A percentile compares a stretch with the other conserved stretches of the same genome.
Evolutionary conservation across 371 early-diverging fungal species (phyloP).

Genomic region (Mortierella sp.): DNA sequence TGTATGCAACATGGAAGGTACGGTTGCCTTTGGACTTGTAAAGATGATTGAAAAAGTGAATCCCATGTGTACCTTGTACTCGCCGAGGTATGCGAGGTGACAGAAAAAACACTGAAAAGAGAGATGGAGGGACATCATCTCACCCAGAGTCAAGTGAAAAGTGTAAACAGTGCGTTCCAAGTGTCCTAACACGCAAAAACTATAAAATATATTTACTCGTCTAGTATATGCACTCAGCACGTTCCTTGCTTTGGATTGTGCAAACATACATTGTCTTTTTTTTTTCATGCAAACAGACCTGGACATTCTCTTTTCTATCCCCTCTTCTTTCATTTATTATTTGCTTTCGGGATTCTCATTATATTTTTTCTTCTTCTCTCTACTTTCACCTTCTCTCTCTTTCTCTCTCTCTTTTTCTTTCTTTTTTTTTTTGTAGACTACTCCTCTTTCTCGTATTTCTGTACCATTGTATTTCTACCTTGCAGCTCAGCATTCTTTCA

Average conservation of each 20-base stretch:
- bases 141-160: not conserved
- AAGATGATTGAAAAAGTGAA: not conserved
- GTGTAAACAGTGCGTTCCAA: not conserved
- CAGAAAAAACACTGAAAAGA: not conserved
- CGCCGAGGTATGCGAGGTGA: slow-evolving; percentile 3
- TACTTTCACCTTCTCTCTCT: not conserved
- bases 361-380: not conserved
- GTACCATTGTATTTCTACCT: slow-evolving; percentile 1
- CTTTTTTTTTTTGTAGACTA: slow-evolving; percentile 1
- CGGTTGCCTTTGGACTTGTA: too few relatives aligned
- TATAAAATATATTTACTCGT: not conserved
- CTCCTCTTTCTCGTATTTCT: not conserved
- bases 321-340: not conserved
- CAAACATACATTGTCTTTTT: not conserved
- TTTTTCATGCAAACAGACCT: not conserved
- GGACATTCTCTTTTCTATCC: not conserved
- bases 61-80: not conserved
- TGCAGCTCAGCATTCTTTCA: not conserved
- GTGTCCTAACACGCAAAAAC: too few relatives aligned
- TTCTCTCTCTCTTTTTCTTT: not conserved
- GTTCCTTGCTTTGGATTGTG: not conserved
- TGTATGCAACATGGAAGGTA: not conserved
- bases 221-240: not conserved
- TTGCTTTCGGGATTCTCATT: not conserved
- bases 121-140: not conserved